These are phyloP conservation scores for Pholiota microspora DNA, from an alignment of 768 basidiomycete species.

Conservation along the genomic window DNA sequence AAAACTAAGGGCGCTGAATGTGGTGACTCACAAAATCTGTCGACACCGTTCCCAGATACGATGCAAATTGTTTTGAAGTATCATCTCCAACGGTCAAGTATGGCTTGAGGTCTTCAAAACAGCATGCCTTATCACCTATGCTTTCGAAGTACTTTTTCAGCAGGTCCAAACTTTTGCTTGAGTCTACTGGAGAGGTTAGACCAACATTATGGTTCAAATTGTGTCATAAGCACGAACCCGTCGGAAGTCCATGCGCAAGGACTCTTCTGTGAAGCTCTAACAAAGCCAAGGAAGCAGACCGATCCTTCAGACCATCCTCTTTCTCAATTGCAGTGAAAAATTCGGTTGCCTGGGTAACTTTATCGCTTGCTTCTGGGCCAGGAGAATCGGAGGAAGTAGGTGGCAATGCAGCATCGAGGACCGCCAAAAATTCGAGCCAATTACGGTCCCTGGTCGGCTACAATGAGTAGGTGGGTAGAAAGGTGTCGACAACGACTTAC, in stretches of 20 bases:
- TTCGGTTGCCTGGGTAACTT: conserved; percentile 37
- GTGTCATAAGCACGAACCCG: conserved; percentile 31
- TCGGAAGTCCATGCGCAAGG: conserved; percentile 42
- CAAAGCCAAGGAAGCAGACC: conserved; percentile 70
- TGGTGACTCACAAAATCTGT: conserved; percentile 43
- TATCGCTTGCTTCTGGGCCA: conserved; percentile 27
- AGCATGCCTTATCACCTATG: conserved; percentile 81
- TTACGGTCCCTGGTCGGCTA: conserved; percentile 64
- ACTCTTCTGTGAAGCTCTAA: conserved; percentile 74
- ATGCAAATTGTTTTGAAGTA: conserved; percentile 48
- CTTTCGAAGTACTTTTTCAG: conserved; percentile 67
- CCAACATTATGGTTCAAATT: background rate
- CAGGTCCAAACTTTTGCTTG: conserved; percentile 40
- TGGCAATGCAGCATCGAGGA: conserved; percentile 67
- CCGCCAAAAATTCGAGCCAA: conserved; percentile 80
- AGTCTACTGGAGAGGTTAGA: conserved; percentile 33
- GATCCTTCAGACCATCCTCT: conserved; percentile 67
- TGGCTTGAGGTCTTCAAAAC: conserved; percentile 80
- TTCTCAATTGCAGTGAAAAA: conserved; percentile 58
- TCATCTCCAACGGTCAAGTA: conserved; percentile 54
- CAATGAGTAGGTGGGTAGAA: conserved; percentile 1
- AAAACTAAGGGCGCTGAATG: background rate
- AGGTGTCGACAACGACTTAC: conserved; percentile 35
- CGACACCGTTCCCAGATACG: conserved; percentile 48
- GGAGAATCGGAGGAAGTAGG: conserved; percentile 25